Conservation (phyloP, 2,329 filamentous ascomycete genomes). For the Pseudonectria buxi region DNA sequence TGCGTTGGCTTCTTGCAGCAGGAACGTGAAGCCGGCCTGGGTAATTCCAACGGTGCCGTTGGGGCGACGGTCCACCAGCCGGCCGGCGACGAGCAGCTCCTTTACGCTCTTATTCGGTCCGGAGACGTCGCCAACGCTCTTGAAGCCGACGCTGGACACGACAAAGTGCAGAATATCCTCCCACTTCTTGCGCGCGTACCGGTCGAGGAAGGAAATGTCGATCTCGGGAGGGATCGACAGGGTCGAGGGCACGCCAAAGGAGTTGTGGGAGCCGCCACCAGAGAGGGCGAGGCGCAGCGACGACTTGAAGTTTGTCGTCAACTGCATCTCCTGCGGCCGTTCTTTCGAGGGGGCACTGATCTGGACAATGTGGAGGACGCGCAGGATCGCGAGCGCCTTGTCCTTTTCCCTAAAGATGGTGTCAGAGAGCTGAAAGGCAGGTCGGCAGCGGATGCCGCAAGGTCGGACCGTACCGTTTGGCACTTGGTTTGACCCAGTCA, state of each 20-base stretch:
- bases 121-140: slow-evolving; percentile 38
- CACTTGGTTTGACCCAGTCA: slow-evolving; percentile 68
- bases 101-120: slow-evolving; percentile 72
- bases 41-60: slow-evolving; percentile 75
- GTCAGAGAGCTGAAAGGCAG: slow-evolving; percentile 1
- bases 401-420: slow-evolving; percentile 60
- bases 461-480: slow-evolving; percentile 30
- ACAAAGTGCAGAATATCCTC: slow-evolving; percentile 95
- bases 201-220: slow-evolving; percentile 68
- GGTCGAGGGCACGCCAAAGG: slow-evolving; percentile 80
- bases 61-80: slow-evolving; percentile 62
- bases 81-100: slow-evolving; percentile 71
- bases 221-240: slow-evolving; percentile 57
- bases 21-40: slow-evolving; percentile 86
- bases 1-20: slow-evolving; percentile 90
- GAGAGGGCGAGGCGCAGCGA: slow-evolving; percentile 83
- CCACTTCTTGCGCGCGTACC: slow-evolving; percentile 84
- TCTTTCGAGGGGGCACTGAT: slow-evolving; percentile 56
- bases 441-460: background rate
- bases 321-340: slow-evolving; percentile 62
- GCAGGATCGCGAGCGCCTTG: slow-evolving; percentile 72
- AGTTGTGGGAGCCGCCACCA: slow-evolving; percentile 76
- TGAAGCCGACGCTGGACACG: slow-evolving; percentile 65
- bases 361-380: slow-evolving; percentile 78
- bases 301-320: slow-evolving; percentile 74